phyloP scores from a whole-genome alignment of 148 eudicot genomes.

The Rhododendron williamsianum region DNA sequence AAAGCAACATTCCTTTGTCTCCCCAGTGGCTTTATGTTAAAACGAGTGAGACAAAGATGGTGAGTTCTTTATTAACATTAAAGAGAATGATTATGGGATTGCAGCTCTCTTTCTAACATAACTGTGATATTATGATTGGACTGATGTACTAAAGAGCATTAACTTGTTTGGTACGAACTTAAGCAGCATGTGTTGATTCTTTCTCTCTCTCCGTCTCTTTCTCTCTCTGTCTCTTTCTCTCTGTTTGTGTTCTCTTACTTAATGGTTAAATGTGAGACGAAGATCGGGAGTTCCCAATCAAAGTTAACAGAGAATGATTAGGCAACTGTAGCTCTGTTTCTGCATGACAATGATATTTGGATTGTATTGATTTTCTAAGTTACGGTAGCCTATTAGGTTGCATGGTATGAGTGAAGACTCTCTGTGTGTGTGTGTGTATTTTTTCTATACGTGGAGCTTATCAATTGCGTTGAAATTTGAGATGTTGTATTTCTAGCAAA shows the following conservation, averaged over 20 bases:
- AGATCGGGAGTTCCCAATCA: constrained; percentile 42
- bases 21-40: constrained; percentile 96
- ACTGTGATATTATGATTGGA: background rate
- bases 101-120: background rate
- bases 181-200: background rate
- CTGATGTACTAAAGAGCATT: background rate
- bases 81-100: background rate
- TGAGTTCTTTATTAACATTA: constrained; percentile 20
- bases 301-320: background rate
- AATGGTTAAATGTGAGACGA: constrained; percentile 28
- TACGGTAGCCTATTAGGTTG: background rate
- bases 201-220: too few species aligned
- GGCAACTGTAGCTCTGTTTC: background rate
- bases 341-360: background rate
- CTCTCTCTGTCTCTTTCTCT: background rate
- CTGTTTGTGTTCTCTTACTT: background rate
- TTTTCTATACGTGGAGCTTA: background rate
- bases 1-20: constrained; percentile 90
- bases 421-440: too few species aligned
- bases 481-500: background rate
- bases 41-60: constrained; percentile 68
- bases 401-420: background rate
- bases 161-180: background rate
- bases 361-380: background rate
- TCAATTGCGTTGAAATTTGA: background rate